Base-by-base conservation (phyloP, 1,284 basidiomycete species). In the Cryptococcus jaspeensis region DNA sequence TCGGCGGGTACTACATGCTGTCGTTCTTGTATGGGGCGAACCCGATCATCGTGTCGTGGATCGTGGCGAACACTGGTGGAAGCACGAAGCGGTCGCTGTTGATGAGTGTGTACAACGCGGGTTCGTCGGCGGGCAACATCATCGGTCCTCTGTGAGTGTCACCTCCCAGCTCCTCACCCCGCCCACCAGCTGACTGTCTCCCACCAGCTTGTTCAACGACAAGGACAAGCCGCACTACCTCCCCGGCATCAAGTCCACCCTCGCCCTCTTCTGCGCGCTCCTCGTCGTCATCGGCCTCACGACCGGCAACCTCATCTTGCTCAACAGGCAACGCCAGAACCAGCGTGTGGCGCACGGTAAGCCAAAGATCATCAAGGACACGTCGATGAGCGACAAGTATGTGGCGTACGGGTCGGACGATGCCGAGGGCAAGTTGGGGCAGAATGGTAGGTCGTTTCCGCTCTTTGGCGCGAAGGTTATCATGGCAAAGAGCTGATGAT, bases 1-100 rank as follows among this genome's bases (percentile, higher is more conserved):
- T 80, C 7, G 61, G 67, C 35, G 75, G 74, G 0, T 80, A 79
- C 71, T 79, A 80, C 69, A 64, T 78, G 37, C 52, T 78, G n/a
- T 68, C 74, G 0, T 76, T 78, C 67, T 60, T 78, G 8, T 80
- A 74, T 58, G 76, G 73, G 23, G 70, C 70, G 38, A 78, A 77
- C 62, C 77, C 79, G 4, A 61, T 75, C 25, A 69, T 77, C 43
- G 66, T 75, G 35, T 69, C 71, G 4, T 79, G 78, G 78, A 73
- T 79, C 58, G 70, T 73, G 18, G 71, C 72, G 38, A 78, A 78
- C 72, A 74, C 69, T 9, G 56, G 51, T 37, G 58, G 58, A 25
- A 68, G 72, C 49, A 77, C 78, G 36, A 79, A 79, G 69, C 77
- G 78, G 60, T 68, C 77, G 0, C 63, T 68, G 36, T 62, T 74